phyloP scores from a whole-genome alignment of 2,329 filamentous ascomycete species.

The Pseudophaeomoniella oleicola region DNA sequence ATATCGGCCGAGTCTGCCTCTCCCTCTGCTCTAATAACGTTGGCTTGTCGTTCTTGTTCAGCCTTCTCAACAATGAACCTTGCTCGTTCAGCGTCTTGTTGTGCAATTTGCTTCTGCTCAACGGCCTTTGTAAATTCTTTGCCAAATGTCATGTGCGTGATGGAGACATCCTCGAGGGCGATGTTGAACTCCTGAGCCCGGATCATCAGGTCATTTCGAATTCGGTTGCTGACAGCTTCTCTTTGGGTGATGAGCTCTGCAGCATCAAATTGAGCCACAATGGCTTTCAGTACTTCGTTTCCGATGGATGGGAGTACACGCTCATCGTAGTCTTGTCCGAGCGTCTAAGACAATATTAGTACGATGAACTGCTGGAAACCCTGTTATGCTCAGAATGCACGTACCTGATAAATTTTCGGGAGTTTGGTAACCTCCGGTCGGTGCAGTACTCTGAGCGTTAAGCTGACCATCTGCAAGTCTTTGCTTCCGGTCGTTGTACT shows the following conservation, averaged over 20 bases:
- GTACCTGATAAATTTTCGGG: constrained; percentile 96
- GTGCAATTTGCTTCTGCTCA: constrained; percentile 99
- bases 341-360: constrained; percentile 47
- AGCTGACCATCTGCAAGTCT: constrained; percentile 98
- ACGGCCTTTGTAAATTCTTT: constrained; percentile 98
- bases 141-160: constrained; percentile 99
- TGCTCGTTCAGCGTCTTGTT: constrained; percentile 94
- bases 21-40: constrained; percentile 94
- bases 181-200: constrained; percentile 98
- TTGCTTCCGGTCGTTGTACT: constrained; percentile 95
- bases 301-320: constrained; percentile 95
- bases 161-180: constrained; percentile 93
- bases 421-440: constrained; percentile 82
- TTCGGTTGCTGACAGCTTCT: constrained; percentile 89
- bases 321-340: constrained; percentile 97
- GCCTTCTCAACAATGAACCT: constrained; percentile 97
- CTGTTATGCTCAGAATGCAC: constrained; percentile 13
- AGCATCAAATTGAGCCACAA: constrained; percentile 97
- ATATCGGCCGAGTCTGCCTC: constrained; percentile 95
- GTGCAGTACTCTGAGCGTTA: constrained; percentile 90
- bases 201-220: constrained; percentile 80
- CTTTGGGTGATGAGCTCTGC: constrained; percentile 97
- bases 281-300: constrained; percentile 97
- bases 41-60: constrained; percentile 96
- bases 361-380: neutral